Evolutionary conservation across 768 basidiomycete genomes (phyloP).

Genomic region (Pleurotus salmoneostramineus): DNA sequence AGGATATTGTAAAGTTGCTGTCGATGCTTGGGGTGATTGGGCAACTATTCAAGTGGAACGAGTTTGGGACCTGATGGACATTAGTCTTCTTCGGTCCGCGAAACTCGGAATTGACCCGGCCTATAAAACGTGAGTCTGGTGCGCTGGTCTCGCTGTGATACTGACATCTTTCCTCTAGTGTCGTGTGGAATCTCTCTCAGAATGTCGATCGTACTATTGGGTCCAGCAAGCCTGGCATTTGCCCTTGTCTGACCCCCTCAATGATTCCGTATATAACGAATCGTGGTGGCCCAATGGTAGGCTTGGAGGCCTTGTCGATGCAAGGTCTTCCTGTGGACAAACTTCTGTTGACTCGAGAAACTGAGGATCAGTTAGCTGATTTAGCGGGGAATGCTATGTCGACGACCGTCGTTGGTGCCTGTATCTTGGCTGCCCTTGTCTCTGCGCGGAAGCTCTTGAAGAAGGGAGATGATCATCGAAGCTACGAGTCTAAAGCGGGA

Average conservation of each 20-base stretch:
- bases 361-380: slow-evolving; percentile 90
- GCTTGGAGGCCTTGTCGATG: slow-evolving; percentile 88
- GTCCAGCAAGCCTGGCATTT: slow-evolving; percentile 77
- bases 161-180: slow-evolving; percentile 35
- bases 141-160: slow-evolving; percentile 2
- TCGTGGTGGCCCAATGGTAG: slow-evolving; percentile 94
- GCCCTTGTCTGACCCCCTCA: slow-evolving; percentile 89
- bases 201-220: slow-evolving; percentile 93
- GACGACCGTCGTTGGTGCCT: slow-evolving; percentile 90
- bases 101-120: slow-evolving; percentile 78
- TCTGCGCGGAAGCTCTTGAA: slow-evolving; percentile 64
- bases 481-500: slow-evolving; percentile 64
- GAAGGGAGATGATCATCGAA: slow-evolving; percentile 56
- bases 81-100: slow-evolving; percentile 78
- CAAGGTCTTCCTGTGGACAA: slow-evolving; percentile 94
- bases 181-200: slow-evolving; percentile 95
- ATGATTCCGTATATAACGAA: slow-evolving; percentile 98
- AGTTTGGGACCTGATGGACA: slow-evolving; percentile 95
- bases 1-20: slow-evolving; percentile 80
- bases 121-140: slow-evolving; percentile 73
- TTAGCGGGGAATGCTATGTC: slow-evolving; percentile 98
- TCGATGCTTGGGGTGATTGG: slow-evolving; percentile 95
- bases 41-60: slow-evolving; percentile 89
- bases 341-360: slow-evolving; percentile 87
- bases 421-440: slow-evolving; percentile 80